A percentile compares a stretch with the other conserved stretches of the same genome.
Evolutionary conservation across 1,139 yeast species (phyloP).

Genomic region (Zygotorulaspora mrakii): DNA sequence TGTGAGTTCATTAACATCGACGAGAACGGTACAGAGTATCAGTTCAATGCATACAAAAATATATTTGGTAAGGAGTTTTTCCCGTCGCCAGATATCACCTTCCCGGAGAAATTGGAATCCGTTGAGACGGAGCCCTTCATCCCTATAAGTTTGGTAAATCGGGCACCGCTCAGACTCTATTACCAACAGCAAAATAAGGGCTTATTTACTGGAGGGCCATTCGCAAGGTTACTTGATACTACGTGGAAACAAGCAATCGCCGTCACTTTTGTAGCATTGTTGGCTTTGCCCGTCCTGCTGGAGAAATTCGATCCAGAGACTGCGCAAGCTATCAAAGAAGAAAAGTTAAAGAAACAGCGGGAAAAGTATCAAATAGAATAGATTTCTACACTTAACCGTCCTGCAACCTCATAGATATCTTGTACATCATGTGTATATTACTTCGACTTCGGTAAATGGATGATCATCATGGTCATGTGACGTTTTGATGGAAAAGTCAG

Average conservation of each 20-base stretch:
- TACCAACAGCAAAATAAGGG: constrained; percentile 34
- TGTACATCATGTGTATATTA: constrained; percentile 2
- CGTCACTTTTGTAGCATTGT: constrained; percentile 27
- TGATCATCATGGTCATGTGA: constrained; percentile 1
- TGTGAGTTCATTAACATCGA: constrained; percentile 23
- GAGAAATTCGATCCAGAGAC: constrained; percentile 42
- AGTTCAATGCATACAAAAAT: constrained; percentile 29
- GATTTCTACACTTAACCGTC: no score
- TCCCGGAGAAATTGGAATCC: constrained; percentile 31
- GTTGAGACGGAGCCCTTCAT: constrained; percentile 26
- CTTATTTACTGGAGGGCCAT: constrained; percentile 36
- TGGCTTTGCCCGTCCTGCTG: constrained; percentile 36
- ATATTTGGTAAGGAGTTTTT: constrained; percentile 36
- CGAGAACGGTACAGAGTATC: constrained; percentile 18
- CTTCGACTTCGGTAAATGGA: background rate
- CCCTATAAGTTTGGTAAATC: constrained; percentile 26
- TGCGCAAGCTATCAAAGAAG: constrained; percentile 36
- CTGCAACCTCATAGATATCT: background rate
- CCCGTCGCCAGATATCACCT: constrained; percentile 33
- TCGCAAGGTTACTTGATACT: constrained; percentile 37
- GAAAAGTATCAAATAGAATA: constrained; percentile 25
- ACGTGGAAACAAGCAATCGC: constrained; percentile 39
- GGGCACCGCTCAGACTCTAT: constrained; percentile 36
- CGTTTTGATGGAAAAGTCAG: no score
- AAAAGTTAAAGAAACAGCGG: constrained; percentile 29